Percentiles rank a stretch among this genome's conserved stretches.
These are phyloP conservation scores for Rhododendron mucronatum DNA, from an alignment of 148 eudicot species.

Conservation along the genomic window DNA sequence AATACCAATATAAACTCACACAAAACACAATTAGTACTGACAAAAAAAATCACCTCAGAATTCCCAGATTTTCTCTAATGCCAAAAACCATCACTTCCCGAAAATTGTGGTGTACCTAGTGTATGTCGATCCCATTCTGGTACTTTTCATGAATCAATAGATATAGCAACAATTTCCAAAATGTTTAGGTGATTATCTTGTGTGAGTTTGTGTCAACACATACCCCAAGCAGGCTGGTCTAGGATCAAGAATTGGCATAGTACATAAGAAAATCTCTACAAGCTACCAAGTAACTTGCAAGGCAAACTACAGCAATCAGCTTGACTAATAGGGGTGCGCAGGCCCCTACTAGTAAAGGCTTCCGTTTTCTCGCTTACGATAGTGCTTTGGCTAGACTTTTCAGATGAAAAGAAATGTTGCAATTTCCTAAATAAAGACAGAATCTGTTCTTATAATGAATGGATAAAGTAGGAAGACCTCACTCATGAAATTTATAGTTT, in stretches of 20 bases:
- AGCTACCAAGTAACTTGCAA: background rate
- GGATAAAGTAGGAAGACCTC: background rate
- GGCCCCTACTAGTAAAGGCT: background rate
- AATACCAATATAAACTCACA: background rate
- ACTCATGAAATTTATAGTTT: background rate
- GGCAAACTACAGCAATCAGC: background rate
- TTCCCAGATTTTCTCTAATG: background rate
- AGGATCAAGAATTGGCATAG: background rate
- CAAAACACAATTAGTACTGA: background rate
- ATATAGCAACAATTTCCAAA: background rate
- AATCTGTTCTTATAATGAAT: background rate
- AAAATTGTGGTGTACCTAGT: background rate
- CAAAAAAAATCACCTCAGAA: background rate
- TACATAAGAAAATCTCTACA: background rate
- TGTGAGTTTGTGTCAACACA: background rate
- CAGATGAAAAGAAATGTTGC: background rate
- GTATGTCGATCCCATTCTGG: background rate
- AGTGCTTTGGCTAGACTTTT: background rate
- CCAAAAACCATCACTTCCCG: background rate
- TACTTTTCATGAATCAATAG: background rate
- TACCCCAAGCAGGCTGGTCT: background rate
- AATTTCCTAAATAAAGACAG: background rate
- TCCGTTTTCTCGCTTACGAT: background rate
- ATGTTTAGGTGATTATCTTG: background rate
- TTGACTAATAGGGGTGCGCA: background rate